These are phyloP conservation scores for Suhomyces maxii DNA, from an alignment of 1,139 yeast species.

Conservation along the genomic window DNA sequence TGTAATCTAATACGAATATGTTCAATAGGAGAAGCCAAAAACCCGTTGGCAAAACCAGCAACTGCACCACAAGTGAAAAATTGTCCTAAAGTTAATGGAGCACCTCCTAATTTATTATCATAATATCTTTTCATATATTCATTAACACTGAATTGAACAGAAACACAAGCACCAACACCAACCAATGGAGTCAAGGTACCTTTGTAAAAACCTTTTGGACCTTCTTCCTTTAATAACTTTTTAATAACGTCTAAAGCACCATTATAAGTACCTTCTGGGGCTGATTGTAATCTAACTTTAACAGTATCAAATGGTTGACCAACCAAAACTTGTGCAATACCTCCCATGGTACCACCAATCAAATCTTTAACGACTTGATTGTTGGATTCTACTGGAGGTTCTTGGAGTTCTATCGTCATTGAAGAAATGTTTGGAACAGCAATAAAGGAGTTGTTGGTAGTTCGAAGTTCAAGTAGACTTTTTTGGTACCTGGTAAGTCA, in stretches of 20 bases:
- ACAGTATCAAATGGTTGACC: slow-evolving; percentile 97
- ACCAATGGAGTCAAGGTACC: slow-evolving; percentile 81
- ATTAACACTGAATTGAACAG: slow-evolving; percentile 79
- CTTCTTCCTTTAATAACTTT: slow-evolving; percentile 70
- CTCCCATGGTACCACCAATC: slow-evolving; percentile 90
- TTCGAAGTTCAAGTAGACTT: background rate
- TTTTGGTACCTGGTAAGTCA: background rate
- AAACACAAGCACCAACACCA: slow-evolving; percentile 93
- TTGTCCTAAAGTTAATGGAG: slow-evolving; percentile 50
- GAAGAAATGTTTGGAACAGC: background rate
- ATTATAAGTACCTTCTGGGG: slow-evolving; percentile 71
- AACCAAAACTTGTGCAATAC: slow-evolving; percentile 89
- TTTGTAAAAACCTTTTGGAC: slow-evolving; percentile 78
- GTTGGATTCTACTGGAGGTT: slow-evolving; percentile 42
- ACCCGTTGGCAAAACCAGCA: slow-evolving; percentile 87
- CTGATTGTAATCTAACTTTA: slow-evolving; percentile 86
- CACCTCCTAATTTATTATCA: slow-evolving; percentile 40
- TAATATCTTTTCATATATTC: slow-evolving; percentile 88
- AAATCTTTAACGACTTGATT: slow-evolving; percentile 74
- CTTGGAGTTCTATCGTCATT: slow-evolving; percentile 50
- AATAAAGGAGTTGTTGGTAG: background rate
- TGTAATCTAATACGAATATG: slow-evolving; percentile 90
- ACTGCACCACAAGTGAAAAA: slow-evolving; percentile 81
- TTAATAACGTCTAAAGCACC: slow-evolving; percentile 79
- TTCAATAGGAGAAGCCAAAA: slow-evolving; percentile 88